These are phyloP conservation scores for Pyrenopolyporus hunteri DNA, from an alignment of 495 filamentous ascomycete species.

Conservation along the genomic window DNA sequence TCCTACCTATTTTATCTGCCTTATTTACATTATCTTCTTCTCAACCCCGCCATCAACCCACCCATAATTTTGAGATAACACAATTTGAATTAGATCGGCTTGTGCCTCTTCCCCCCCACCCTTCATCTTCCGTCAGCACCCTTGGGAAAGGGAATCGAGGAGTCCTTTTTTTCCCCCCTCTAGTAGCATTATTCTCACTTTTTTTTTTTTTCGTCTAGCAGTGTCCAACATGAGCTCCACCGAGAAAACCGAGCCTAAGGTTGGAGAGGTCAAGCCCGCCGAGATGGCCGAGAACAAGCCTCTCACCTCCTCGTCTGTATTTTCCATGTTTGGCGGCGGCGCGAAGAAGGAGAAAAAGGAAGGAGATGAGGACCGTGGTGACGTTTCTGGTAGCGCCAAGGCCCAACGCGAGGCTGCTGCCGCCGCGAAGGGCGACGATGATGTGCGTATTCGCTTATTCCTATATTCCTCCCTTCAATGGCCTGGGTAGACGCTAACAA, in stretches of 20 bases:
- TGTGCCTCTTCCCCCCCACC: not conserved
- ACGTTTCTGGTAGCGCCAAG: constrained; percentile 87
- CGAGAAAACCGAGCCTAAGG: constrained; percentile 52
- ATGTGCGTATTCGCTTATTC: constrained; percentile 39
- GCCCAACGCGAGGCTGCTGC: constrained; percentile 72
- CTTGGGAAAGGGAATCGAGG: too few species aligned
- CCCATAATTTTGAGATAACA: not conserved
- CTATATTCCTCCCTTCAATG: not conserved
- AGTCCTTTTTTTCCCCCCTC: too few species aligned
- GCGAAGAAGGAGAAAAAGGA: constrained; percentile 85
- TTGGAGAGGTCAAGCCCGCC: constrained; percentile 44
- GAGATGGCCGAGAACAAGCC: constrained; percentile 45
- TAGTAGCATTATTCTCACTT: constrained; percentile 19
- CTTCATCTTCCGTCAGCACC: too few species aligned
- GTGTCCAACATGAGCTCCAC: constrained; percentile 48
- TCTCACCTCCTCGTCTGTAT: constrained; percentile 64
- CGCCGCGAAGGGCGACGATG: constrained; percentile 55
- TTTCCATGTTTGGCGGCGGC: constrained; percentile 97
- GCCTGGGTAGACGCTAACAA: constrained; percentile 12
- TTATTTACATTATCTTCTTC: not conserved
- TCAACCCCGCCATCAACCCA: not conserved
- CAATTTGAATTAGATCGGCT: not conserved
- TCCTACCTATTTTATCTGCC: not conserved
- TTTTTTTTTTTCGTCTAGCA: constrained; percentile 6
- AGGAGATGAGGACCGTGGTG: constrained; percentile 71